Percentiles rank a stretch among this genome's conserved stretches.
These are phyloP conservation scores for Magnaporthales sp. DNA, from an alignment of 2,329 filamentous ascomycete species.

Conservation along the genomic window DNA sequence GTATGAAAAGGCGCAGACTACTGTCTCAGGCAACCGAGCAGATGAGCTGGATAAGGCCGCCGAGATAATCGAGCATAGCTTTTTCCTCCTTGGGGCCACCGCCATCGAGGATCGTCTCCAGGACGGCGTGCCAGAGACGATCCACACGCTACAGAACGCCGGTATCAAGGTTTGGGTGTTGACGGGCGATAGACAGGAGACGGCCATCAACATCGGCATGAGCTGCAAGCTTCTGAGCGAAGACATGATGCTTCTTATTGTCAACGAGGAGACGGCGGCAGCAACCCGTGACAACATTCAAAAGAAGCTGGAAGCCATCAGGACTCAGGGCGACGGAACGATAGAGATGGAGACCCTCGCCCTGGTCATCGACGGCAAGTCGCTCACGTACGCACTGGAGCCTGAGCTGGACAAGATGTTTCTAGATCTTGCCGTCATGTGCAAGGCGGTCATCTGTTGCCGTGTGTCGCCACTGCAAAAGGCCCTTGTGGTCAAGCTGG, in stretches of 20 bases:
- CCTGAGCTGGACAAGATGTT: constrained; percentile 91
- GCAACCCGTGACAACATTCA: constrained; percentile 81
- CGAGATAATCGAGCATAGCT: constrained; percentile 88
- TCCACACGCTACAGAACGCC: constrained; percentile 91
- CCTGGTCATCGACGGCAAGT: constrained; percentile 92
- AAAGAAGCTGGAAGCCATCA: constrained; percentile 89
- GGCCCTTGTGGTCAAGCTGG: constrained; percentile 93
- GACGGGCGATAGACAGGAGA: constrained; percentile 95
- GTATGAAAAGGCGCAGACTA: constrained; percentile 81
- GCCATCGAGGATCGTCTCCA: constrained; percentile 96
- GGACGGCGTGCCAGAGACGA: constrained; percentile 95
- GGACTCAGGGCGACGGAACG: constrained; percentile 67
- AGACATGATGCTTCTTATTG: constrained; percentile 94
- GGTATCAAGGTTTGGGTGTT: constrained; percentile 99
- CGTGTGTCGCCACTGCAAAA: constrained; percentile 97
- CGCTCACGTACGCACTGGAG: constrained; percentile 85
- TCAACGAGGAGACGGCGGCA: constrained; percentile 78
- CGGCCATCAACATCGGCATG: constrained; percentile 99
- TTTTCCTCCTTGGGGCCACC: constrained; percentile 86
- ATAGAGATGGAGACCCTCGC: constrained; percentile 82
- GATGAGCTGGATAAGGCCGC: constrained; percentile 96
- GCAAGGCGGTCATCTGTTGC: constrained; percentile 98
- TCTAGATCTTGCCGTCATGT: constrained; percentile 85
- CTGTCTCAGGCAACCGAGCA: constrained; percentile 82
- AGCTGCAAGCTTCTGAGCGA: constrained; percentile 97